Percentiles rank a stretch among this genome's conserved stretches.
These are phyloP conservation scores for Gossypium longicalyx DNA, from an alignment of 345 rosid species.

Conservation along the genomic window DNA sequence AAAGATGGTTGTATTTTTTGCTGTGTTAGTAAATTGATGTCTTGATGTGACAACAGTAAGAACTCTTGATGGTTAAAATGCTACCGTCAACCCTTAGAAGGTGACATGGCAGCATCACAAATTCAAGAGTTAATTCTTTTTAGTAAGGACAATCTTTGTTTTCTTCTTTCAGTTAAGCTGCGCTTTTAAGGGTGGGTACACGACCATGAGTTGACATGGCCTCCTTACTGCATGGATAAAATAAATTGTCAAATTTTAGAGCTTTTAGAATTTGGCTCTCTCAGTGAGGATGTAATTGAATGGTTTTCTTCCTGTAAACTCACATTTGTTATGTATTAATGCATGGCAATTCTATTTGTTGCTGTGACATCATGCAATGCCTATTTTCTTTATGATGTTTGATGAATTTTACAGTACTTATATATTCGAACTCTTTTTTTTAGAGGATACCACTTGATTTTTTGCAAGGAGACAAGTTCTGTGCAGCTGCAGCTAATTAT, in stretches of 20 bases:
- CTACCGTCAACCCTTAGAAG: background rate
- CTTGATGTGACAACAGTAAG: background rate
- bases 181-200: background rate
- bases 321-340: background rate
- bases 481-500: conserved; percentile 73
- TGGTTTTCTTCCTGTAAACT: background rate
- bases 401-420: background rate
- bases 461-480: conserved; percentile 74
- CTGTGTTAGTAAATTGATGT: background rate
- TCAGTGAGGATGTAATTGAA: background rate
- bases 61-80: background rate
- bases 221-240: background rate
- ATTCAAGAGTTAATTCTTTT: background rate
- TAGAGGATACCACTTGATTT: conserved; percentile 98
- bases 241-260: background rate
- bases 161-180: conserved; percentile 8
- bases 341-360: background rate
- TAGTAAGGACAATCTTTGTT: background rate
- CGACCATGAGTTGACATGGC: background rate
- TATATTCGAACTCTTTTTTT: conserved; percentile 17
- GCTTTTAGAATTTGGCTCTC: background rate
- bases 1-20: background rate
- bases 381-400: background rate
- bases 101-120: background rate
- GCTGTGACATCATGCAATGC: background rate